Evolutionary conservation across 345 rosid genomes (phyloP).

Genomic region (Acer campestre): DNA sequence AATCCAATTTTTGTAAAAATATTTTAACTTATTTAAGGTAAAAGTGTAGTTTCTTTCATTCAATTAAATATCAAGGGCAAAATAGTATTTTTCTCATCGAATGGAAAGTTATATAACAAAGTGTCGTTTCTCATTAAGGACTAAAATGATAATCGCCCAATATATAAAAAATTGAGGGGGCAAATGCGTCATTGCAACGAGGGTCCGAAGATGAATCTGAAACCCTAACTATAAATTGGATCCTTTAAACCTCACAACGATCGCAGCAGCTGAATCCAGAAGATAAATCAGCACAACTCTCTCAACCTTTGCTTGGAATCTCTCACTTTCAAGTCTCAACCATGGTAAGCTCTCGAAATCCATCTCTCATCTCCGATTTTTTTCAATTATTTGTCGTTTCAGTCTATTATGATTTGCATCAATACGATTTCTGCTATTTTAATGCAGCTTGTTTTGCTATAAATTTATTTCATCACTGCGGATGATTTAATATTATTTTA

Average conservation of each 20-base stretch:
- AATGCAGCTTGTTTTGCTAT: too few species aligned
- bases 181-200: neutral
- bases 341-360: constrained; percentile 7
- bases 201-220: neutral
- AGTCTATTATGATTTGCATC: neutral
- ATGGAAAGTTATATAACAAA: too few species aligned
- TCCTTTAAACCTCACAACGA: neutral
- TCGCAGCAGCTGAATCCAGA: neutral
- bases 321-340: neutral
- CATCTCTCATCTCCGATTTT: neutral
- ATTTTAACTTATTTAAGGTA: too few species aligned
- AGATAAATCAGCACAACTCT: neutral
- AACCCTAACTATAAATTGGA: constrained; percentile 19
- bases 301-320: neutral
- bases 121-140: too few species aligned
- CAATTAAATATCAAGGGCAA: too few species aligned
- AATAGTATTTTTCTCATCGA: too few species aligned
- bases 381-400: neutral
- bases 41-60: too few species aligned
- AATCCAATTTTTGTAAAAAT: too few species aligned
- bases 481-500: neutral
- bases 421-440: too few species aligned
- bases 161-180: neutral
- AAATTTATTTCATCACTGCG: too few species aligned
- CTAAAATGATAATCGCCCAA: too few species aligned